phyloP scores from a whole-genome alignment of 164 flowering plant genomes.

The Vitis rotundifolia region DNA sequence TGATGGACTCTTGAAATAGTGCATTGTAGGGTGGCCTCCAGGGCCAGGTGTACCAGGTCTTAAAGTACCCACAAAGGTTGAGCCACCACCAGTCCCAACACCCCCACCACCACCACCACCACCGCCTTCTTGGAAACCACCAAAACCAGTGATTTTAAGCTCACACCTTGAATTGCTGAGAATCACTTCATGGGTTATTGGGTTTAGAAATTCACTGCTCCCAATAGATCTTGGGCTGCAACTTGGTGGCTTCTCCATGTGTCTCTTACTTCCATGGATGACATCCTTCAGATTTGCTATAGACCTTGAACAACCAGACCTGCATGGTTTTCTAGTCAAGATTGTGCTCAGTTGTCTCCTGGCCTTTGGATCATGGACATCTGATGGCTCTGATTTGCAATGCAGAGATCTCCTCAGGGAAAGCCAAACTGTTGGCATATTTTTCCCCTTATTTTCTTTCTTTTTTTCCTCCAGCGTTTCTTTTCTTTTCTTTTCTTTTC shows the following conservation, averaged over 20 bases:
- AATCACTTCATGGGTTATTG: slow-evolving; percentile 91
- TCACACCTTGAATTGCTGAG: slow-evolving; percentile 84
- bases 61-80: slow-evolving; percentile 78
- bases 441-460: slow-evolving; percentile 12
- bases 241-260: slow-evolving; percentile 71
- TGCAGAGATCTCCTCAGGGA: slow-evolving; percentile 79
- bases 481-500: slow-evolving; percentile 9
- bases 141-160: slow-evolving; percentile 78
- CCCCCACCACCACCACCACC: slow-evolving; percentile 18
- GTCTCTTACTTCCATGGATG: slow-evolving; percentile 88
- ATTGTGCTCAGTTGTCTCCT: slow-evolving; percentile 63
- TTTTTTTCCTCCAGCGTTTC: slow-evolving; percentile 1
- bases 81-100: slow-evolving; percentile 27
- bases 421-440: slow-evolving; percentile 92
- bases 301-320: slow-evolving; percentile 98
- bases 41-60: slow-evolving; percentile 97
- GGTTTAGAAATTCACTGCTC: slow-evolving; percentile 89
- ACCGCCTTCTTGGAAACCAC: slow-evolving; percentile 39
- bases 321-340: slow-evolving; percentile 57
- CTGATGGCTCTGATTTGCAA: slow-evolving; percentile 84
- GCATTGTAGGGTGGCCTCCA: slow-evolving; percentile 68
- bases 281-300: slow-evolving; percentile 95
- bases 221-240: slow-evolving; percentile 97
- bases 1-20: slow-evolving; percentile 43
- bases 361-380: slow-evolving; percentile 80